Conservation (phyloP, 2,329 filamentous ascomycete genomes). For the Colletotrichum tropicicola region DNA sequence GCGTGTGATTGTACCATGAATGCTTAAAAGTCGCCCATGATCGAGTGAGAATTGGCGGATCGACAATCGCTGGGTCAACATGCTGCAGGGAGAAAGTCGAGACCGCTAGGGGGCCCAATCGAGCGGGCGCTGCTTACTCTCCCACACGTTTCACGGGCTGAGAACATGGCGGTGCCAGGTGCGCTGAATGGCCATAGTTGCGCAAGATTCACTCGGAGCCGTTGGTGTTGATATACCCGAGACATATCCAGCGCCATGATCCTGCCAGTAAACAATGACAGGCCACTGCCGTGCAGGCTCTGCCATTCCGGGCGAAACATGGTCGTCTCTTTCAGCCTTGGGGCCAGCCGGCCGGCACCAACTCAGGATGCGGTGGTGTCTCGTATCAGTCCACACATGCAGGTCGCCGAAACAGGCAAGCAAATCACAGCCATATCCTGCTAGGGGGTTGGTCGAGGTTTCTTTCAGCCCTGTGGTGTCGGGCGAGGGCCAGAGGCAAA, state of each 20-base stretch:
- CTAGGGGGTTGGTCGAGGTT: not conserved
- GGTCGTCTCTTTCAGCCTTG: not conserved
- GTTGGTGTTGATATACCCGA: not conserved
- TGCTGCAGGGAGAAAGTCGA: too few relatives aligned
- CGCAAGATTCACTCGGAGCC: not conserved
- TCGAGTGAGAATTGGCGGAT: too few relatives aligned
- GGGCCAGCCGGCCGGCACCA: not conserved
- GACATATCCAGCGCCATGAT: not conserved
- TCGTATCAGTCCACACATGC: slow-evolving; percentile 17
- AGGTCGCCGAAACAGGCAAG: slow-evolving; percentile 10
- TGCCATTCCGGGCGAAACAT: not conserved
- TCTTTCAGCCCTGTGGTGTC: slow-evolving; percentile 17
- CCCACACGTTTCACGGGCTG: not conserved
- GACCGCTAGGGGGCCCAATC: too few relatives aligned
- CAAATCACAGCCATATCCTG: not conserved
- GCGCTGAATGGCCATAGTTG: not conserved
- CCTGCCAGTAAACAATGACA: not conserved
- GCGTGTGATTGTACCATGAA: too few relatives aligned
- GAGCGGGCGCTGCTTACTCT: too few relatives aligned
- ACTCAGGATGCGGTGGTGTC: not conserved
- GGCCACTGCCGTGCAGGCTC: not conserved
- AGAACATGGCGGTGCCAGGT: not conserved
- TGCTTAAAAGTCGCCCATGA: too few relatives aligned
- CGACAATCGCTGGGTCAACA: too few relatives aligned
- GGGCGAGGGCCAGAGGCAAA: not conserved